These are phyloP conservation scores for Begonia fuchsioides DNA, from an alignment of 306 rosid species.

Conservation along the genomic window DNA sequence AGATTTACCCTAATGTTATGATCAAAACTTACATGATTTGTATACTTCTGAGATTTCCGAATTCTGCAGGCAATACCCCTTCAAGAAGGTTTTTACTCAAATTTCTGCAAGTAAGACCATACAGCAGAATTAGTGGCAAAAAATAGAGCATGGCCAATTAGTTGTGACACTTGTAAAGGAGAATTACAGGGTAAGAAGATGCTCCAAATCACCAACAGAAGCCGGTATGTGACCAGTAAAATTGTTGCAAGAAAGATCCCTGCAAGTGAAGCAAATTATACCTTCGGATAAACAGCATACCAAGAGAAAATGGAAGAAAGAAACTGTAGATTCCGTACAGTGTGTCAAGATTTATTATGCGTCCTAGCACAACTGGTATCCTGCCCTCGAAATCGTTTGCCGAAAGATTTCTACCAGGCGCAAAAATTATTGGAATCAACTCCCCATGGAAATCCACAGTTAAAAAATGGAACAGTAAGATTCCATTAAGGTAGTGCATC, in stretches of 20 bases:
- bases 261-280: slow-evolving; percentile 5
- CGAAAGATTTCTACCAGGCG: slow-evolving; percentile 50
- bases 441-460: too few relatives aligned
- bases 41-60: slow-evolving; percentile 67
- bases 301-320: not conserved
- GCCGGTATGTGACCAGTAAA: slow-evolving; percentile 65
- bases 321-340: slow-evolving; percentile 18
- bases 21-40: slow-evolving; percentile 35
- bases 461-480: too few relatives aligned
- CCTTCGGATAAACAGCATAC: not conserved
- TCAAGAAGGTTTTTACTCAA: slow-evolving; percentile 50
- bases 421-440: too few relatives aligned
- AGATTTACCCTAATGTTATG: not conserved
- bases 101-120: slow-evolving; percentile 27
- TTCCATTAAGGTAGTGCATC: too few relatives aligned
- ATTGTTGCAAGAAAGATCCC: slow-evolving; percentile 67
- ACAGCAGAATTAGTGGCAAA: not conserved
- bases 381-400: slow-evolving; percentile 50
- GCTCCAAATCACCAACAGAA: slow-evolving; percentile 69
- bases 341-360: slow-evolving; percentile 62
- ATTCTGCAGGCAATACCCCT: slow-evolving; percentile 55
- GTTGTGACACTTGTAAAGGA: not conserved
- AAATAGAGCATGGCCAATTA: too few relatives aligned
- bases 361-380: slow-evolving; percentile 66
- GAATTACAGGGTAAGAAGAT: slow-evolving; percentile 74